phyloP scores from a whole-genome alignment of 768 basidiomycete genomes.

The Termitomyces sp. region DNA sequence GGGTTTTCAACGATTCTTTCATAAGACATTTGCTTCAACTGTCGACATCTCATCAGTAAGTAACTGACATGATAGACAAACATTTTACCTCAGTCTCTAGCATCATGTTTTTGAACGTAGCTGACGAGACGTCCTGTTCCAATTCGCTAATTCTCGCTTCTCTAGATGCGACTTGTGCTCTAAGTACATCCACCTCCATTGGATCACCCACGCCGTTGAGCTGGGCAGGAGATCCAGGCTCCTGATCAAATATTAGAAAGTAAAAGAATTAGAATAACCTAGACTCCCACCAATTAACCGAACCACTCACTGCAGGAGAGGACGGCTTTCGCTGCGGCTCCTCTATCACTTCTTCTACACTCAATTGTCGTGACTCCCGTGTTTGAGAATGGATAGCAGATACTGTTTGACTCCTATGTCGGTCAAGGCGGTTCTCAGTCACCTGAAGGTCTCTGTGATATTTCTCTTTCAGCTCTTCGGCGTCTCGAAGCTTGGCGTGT shows the following conservation, averaged over 20 bases:
- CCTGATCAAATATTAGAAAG: slow-evolving; percentile 45
- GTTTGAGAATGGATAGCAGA: slow-evolving; percentile 37
- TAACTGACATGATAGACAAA: background rate
- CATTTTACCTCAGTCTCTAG: slow-evolving; percentile 41
- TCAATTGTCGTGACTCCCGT: slow-evolving; percentile 20
- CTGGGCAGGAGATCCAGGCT: slow-evolving; percentile 24
- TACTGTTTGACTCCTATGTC: slow-evolving; percentile 51
- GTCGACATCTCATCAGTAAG: background rate
- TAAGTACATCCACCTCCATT: slow-evolving; percentile 31
- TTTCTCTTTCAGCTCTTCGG: slow-evolving; percentile 40
- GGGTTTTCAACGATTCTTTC: slow-evolving; percentile 42
- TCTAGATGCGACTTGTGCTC: slow-evolving; percentile 36
- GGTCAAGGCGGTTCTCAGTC: slow-evolving; percentile 60
- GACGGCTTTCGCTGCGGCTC: slow-evolving; percentile 47
- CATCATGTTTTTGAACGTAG: slow-evolving; percentile 40
- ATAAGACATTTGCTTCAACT: slow-evolving; percentile 39
- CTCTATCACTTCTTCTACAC: slow-evolving; percentile 36
- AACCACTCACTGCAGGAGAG: slow-evolving; percentile 72
- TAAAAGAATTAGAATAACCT: slow-evolving; percentile 34
- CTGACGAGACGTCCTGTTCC: slow-evolving; percentile 36
- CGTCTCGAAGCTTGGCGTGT: slow-evolving; percentile 44
- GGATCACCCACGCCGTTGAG: slow-evolving; percentile 34
- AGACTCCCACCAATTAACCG: slow-evolving; percentile 63
- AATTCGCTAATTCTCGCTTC: slow-evolving; percentile 46
- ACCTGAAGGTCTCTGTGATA: slow-evolving; percentile 46